Conservation (phyloP, 768 basidiomycete species). For the Candolleomyces efflorescens region DNA sequence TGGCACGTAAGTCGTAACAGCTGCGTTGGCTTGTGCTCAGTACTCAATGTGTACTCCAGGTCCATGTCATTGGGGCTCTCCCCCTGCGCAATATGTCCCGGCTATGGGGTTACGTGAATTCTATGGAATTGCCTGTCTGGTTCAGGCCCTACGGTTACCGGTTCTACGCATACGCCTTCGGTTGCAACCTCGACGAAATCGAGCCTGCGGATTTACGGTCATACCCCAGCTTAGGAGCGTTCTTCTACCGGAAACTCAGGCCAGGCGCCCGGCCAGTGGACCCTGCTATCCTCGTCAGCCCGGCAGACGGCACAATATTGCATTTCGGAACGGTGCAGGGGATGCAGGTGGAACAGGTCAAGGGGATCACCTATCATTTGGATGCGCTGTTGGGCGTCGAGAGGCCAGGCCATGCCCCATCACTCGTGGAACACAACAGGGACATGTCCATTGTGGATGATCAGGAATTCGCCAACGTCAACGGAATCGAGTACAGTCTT, state of each 20-base stretch:
- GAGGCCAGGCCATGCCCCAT: constrained; percentile 40
- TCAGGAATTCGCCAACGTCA: constrained; percentile 91
- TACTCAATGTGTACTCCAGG: constrained; percentile 39
- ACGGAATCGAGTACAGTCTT: constrained; percentile 95
- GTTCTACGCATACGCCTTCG: constrained; percentile 84
- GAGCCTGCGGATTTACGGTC: constrained; percentile 71
- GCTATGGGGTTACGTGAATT: constrained; percentile 95
- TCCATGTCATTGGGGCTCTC: constrained; percentile 94
- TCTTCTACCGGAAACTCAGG: constrained; percentile 90
- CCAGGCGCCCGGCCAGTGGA: constrained; percentile 79
- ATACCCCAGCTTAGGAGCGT: constrained; percentile 88
- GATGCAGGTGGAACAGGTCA: constrained; percentile 84
- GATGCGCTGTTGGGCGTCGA: constrained; percentile 88
- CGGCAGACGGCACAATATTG: constrained; percentile 89
- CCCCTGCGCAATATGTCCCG: constrained; percentile 95
- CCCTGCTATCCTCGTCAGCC: constrained; percentile 76
- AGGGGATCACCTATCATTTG: constrained; percentile 95
- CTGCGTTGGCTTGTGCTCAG: background rate
- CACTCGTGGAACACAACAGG: constrained; percentile 37
- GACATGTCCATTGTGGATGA: constrained; percentile 72
- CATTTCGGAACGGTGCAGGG: constrained; percentile 86
- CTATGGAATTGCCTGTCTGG: constrained; percentile 91
- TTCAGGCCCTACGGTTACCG: constrained; percentile 87
- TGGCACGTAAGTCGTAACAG: constrained; percentile 69
- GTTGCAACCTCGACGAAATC: constrained; percentile 91